phyloP scores from a whole-genome alignment of 768 basidiomycete genomes.

The Tricholoma terreum region DNA sequence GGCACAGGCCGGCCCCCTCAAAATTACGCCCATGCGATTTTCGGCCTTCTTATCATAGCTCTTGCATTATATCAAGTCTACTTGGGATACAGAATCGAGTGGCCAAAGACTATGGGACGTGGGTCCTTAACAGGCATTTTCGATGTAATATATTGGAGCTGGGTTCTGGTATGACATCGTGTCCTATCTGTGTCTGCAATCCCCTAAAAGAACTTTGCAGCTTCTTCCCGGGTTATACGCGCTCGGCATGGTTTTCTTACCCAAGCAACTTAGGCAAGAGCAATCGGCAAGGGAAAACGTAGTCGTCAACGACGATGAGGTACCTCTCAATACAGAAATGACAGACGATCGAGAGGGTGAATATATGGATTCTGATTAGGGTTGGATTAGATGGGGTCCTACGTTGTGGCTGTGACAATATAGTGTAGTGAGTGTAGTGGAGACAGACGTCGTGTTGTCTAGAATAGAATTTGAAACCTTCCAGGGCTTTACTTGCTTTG shows the following conservation, averaged over 20 bases:
- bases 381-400: too few species aligned
- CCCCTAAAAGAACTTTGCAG: constrained; percentile 15
- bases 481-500: too few species aligned
- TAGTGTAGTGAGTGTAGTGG: too few species aligned
- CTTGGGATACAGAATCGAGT: constrained; percentile 46
- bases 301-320: constrained; percentile 13
- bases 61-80: constrained; percentile 50
- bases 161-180: constrained; percentile 41
- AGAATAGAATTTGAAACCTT: too few species aligned
- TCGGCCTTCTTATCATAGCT: constrained; percentile 50
- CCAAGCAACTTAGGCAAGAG: constrained; percentile 48
- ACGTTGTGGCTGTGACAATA: too few species aligned
- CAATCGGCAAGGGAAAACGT: constrained; percentile 21
- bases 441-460: too few species aligned
- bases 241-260: constrained; percentile 41
- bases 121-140: constrained; percentile 33
- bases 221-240: constrained; percentile 43
- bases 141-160: constrained; percentile 43
- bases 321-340: neutral
- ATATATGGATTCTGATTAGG: neutral
- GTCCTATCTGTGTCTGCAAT: neutral
- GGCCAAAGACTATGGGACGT: constrained; percentile 44
- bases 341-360: neutral
- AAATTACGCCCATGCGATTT: constrained; percentile 56
- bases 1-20: constrained; percentile 40